Base-by-base conservation (phyloP, 345 rosid species). In the Moricandia moricandioides region DNA sequence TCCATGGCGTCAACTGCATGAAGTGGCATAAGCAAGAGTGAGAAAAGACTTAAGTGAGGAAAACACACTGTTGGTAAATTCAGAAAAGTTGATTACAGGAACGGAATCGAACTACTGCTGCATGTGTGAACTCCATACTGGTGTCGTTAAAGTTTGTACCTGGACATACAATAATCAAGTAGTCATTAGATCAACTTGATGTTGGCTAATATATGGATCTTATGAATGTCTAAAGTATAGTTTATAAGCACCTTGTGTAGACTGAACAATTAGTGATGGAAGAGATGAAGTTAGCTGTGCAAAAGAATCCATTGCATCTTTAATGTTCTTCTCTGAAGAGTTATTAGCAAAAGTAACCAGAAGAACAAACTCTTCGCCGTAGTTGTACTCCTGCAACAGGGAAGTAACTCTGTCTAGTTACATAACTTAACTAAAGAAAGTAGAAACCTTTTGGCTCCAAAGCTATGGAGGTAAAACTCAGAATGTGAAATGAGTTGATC, bases 311-410 rank as follows among this genome's bases (percentile, higher is more conserved):
- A 89, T 78, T 39, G 98, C 98, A 79, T 85, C 89, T 82, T 84
- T 82, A 45, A 58, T 83, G 43, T 80, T 85, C 73, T 72, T 85
- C 34, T 77, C 86, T 11, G 76, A 77, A 62, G 89, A 82, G 73
- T 67, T 80, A 79, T 85, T 89, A 56, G 72, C 77, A 70, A 91
- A 85, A 67, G 86, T 73, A 52, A 93, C 76, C 26, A 93, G 82
- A 80, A 88, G 93, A 61, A 93, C 81, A 83, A 86, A 89, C 85
- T 93, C 98, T 76, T 85, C 69, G 0, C 98, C 97, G 54, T 80
- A 87, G 85, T 87, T 89, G 79, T 88, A 93, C 71, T 89, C 98
- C 97, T 93, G 83, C 69, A 24, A 82, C 33, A 43, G 17, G 69
- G 47, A 76, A 70, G 17, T 8, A 74, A 52, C 61, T 55, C 54